phyloP scores from a whole-genome alignment of 1,284 basidiomycete genomes.

The Puccinia polysora region DNA sequence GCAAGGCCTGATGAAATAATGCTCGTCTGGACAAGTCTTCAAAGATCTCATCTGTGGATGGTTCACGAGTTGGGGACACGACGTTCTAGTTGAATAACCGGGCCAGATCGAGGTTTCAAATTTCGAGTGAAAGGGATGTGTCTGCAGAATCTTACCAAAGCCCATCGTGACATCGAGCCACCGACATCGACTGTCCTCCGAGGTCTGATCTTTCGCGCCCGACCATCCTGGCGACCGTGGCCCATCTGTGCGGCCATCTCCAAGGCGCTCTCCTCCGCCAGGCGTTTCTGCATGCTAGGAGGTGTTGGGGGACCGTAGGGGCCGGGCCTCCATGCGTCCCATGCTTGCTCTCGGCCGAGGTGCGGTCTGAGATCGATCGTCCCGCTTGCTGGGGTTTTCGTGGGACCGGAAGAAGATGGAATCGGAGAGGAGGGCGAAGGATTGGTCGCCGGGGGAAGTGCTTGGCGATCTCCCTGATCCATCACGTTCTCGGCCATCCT shows the following conservation, averaged over 20 bases:
- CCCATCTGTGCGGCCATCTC: conserved; percentile 40
- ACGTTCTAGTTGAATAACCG: no score
- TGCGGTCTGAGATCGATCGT: conserved; percentile 26
- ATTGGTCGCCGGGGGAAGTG: background rate
- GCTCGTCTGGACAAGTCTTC: conserved; percentile 35
- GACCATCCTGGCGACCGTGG: conserved; percentile 39
- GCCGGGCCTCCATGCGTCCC: conserved; percentile 38
- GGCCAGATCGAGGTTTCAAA: background rate
- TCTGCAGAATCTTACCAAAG: conserved; percentile 6
- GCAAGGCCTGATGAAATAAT: conserved; percentile 43
- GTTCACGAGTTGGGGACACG: background rate
- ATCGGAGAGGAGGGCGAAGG: background rate
- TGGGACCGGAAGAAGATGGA: background rate
- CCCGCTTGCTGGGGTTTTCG: background rate
- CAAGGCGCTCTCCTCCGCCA: conserved; percentile 39
- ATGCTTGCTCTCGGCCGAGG: conserved; percentile 20
- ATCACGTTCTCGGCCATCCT: no score
- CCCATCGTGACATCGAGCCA: conserved; percentile 34
- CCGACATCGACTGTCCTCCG: conserved; percentile 40
- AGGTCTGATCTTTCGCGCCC: conserved; percentile 41
- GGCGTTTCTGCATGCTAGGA: conserved; percentile 32
- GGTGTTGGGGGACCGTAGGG: conserved; percentile 32
- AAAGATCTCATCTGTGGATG: conserved; percentile 34
- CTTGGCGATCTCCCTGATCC: background rate
- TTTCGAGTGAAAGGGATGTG: background rate